These are phyloP conservation scores for Phytophthora rubi DNA, from an alignment of 352 stramenopile genomes.

Conservation along the genomic window DNA sequence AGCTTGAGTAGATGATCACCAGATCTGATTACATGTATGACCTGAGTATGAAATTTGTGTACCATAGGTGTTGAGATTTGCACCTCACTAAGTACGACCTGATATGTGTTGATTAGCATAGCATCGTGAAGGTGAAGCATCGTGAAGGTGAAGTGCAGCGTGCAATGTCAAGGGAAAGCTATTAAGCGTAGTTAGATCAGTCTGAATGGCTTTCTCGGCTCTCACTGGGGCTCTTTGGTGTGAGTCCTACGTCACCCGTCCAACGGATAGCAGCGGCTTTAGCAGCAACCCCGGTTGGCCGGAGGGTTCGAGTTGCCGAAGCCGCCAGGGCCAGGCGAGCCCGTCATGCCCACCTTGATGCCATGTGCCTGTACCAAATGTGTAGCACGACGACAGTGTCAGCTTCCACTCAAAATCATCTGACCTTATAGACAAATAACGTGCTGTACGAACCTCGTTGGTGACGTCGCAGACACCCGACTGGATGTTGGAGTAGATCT, in stretches of 20 bases:
- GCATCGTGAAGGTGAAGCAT: background rate
- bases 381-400: background rate
- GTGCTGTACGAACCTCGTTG: slow-evolving; percentile 82
- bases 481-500: slow-evolving; percentile 97
- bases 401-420: background rate
- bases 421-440: background rate
- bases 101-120: background rate
- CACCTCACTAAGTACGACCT: background rate
- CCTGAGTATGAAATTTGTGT: slow-evolving; percentile 26
- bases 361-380: slow-evolving; percentile 65
- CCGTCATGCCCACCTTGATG: slow-evolving; percentile 91
- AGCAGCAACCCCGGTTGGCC: slow-evolving; percentile 81
- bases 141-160: background rate
- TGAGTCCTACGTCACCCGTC: slow-evolving; percentile 13
- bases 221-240: background rate
- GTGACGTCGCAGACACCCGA: slow-evolving; percentile 94
- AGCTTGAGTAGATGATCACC: background rate
- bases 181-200: slow-evolving; percentile 20
- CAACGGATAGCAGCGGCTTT: slow-evolving; percentile 33
- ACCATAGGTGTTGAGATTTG: slow-evolving; percentile 1
- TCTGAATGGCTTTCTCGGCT: slow-evolving; percentile 17
- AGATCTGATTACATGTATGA: background rate
- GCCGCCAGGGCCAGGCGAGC: slow-evolving; percentile 73
- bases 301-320: slow-evolving; percentile 82
- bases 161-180: slow-evolving; percentile 13